These are phyloP conservation scores for Teunomyces funiuensis DNA, from an alignment of 805 yeast genomes.

Conservation along the genomic window DNA sequence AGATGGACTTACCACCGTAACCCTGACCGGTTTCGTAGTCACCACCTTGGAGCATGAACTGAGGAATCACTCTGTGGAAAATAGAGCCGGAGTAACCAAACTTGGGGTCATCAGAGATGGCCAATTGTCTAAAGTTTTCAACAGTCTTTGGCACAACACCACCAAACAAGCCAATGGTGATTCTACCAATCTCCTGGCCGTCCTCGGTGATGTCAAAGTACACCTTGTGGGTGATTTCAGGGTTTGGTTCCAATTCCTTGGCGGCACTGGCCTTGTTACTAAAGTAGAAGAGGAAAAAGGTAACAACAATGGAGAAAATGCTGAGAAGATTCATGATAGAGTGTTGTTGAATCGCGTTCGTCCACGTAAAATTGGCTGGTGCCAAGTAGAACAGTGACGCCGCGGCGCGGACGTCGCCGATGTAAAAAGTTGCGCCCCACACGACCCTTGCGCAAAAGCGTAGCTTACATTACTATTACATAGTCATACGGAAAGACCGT, in stretches of 20 bases:
- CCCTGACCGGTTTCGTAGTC: conserved; percentile 74
- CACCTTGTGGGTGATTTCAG: conserved; percentile 72
- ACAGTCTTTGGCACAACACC: conserved; percentile 80
- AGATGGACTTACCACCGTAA: conserved; percentile 79
- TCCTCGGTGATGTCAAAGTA: conserved; percentile 86
- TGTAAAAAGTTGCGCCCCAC: too few relatives aligned
- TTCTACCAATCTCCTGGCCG: conserved; percentile 71
- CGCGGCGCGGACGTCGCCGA: too few relatives aligned
- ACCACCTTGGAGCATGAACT: conserved; percentile 87
- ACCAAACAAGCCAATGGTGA: conserved; percentile 86
- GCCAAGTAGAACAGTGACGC: too few relatives aligned
- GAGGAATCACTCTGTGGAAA: conserved; percentile 73
- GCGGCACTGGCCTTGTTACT: conserved; percentile 11
- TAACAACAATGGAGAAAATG: conserved; percentile 12
- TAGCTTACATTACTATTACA: too few relatives aligned
- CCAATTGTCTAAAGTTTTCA: conserved; percentile 80
- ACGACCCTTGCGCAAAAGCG: too few relatives aligned
- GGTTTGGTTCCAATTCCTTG: conserved; percentile 35
- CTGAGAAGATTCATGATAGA: conserved; percentile 13
- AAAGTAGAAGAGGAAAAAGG: conserved; percentile 13
- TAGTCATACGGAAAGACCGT: too few relatives aligned
- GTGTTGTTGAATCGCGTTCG: not conserved
- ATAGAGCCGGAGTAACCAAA: conserved; percentile 62
- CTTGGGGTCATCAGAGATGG: conserved; percentile 58
- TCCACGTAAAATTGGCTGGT: conserved; percentile 1